Evolutionary conservation across 345 rosid genomes (phyloP).

Genomic region (Arabis hirsuta): DNA sequence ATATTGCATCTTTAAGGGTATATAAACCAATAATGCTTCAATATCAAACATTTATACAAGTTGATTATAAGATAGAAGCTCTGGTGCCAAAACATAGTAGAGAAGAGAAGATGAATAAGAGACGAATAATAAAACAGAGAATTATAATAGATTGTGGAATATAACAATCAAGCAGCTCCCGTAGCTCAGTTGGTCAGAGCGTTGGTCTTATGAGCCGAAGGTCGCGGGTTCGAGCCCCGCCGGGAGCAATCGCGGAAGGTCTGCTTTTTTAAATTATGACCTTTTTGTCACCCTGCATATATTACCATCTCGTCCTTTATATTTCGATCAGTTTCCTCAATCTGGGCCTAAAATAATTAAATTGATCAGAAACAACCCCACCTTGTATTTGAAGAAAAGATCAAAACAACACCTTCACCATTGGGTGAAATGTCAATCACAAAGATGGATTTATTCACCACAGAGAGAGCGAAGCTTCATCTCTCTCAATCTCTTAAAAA

Average conservation of each 20-base stretch:
- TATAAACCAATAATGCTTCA: not conserved
- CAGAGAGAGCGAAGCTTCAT: conserved; percentile 44
- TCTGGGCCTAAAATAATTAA: conserved; percentile 10
- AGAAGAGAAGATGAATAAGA: not conserved
- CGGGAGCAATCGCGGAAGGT: conserved; percentile 52
- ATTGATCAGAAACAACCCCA: conserved; percentile 11
- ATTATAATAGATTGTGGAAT: rapidly evolving
- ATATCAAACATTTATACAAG: not conserved
- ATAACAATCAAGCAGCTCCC: conserved; percentile 37
- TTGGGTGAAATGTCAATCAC: conserved; percentile 44
- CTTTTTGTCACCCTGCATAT: not conserved
- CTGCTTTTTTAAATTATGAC: not conserved
- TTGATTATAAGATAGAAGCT: too few relatives aligned
- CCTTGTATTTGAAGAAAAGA: conserved; percentile 36
- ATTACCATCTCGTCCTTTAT: not conserved
- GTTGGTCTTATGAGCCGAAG: conserved; percentile 99
- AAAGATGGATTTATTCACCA: conserved; percentile 33
- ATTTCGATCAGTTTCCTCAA: not conserved
- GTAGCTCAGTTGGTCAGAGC: conserved; percentile 99
- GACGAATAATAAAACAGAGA: too few relatives aligned
- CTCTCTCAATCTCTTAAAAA: conserved; percentile 30
- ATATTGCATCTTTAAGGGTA: not conserved
- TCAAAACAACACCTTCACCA: conserved; percentile 23
- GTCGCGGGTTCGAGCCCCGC: conserved; percentile 98
- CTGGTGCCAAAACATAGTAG: not conserved